A percentile compares a stretch with the other conserved stretches of the same genome.
These are phyloP conservation scores for Ophiocordyceps camponoti-leonardi DNA, from an alignment of 2,329 filamentous ascomycete species.

Conservation along the genomic window DNA sequence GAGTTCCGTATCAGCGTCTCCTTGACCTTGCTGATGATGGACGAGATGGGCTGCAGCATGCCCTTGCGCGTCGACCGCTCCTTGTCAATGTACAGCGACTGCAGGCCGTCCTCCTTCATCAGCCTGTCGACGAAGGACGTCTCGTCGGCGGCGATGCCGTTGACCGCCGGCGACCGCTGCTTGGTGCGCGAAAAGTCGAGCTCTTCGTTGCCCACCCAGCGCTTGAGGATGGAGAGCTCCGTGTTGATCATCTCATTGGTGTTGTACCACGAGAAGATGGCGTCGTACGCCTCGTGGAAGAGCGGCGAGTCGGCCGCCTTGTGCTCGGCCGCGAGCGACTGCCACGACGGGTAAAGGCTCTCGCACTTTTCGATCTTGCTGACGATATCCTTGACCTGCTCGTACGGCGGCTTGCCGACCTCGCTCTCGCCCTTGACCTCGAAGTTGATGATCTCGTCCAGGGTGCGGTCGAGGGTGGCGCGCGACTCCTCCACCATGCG, in stretches of 20 bases:
- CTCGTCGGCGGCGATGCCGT: constrained; percentile 66
- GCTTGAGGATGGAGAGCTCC: constrained; percentile 76
- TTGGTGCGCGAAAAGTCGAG: constrained; percentile 74
- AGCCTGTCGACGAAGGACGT: constrained; percentile 87
- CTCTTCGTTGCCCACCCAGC: constrained; percentile 93
- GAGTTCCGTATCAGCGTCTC: constrained; percentile 77
- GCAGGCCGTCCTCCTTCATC: constrained; percentile 87
- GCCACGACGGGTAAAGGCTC: constrained; percentile 65
- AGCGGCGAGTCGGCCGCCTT: constrained; percentile 58
- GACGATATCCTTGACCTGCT: constrained; percentile 83
- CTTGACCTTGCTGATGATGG: constrained; percentile 87
- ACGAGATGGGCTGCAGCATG: constrained; percentile 69
- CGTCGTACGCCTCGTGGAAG: constrained; percentile 71
- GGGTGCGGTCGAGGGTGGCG: constrained; percentile 48
- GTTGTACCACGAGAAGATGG: constrained; percentile 91
- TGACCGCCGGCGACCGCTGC: constrained; percentile 42
- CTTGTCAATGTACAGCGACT: constrained; percentile 68
- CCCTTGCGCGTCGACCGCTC: constrained; percentile 36
- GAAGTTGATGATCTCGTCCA: constrained; percentile 85
- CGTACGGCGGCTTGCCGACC: constrained; percentile 68
- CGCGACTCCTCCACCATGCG: constrained; percentile 79
- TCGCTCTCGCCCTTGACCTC: constrained; percentile 88
- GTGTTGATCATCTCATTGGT: constrained; percentile 93
- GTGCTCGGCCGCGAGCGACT: constrained; percentile 56
- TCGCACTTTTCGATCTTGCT: constrained; percentile 82